phyloP scores from a whole-genome alignment of 345 rosid genomes.

The Cardamine occulta region DNA sequence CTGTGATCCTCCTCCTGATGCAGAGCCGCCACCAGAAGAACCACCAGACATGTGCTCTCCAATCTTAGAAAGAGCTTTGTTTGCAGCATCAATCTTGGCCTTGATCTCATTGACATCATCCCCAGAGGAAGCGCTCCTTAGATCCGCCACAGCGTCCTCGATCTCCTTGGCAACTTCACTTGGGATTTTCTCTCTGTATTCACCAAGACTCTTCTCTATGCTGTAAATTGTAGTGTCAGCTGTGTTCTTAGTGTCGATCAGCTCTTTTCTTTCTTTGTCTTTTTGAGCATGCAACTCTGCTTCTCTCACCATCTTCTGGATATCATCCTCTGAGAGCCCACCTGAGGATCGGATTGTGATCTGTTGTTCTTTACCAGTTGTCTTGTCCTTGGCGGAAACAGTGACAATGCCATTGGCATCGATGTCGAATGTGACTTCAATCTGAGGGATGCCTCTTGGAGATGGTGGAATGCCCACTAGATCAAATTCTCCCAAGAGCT shows the following conservation, averaged over 20 bases:
- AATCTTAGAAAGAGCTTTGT: constrained; percentile 86
- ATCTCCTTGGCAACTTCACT: constrained; percentile 71
- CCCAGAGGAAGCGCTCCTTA: constrained; percentile 65
- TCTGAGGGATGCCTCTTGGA: constrained; percentile 84
- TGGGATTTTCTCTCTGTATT: constrained; percentile 83
- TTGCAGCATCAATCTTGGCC: constrained; percentile 75
- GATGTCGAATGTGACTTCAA: constrained; percentile 87
- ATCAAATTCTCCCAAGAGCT: constrained; percentile 77
- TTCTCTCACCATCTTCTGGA: constrained; percentile 87
- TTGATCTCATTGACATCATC: constrained; percentile 70
- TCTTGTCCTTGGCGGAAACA: constrained; percentile 88
- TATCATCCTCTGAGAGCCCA: constrained; percentile 82
- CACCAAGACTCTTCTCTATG: constrained; percentile 80
- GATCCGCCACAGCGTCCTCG: constrained; percentile 69
- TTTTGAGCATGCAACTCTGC: constrained; percentile 78
- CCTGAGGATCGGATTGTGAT: constrained; percentile 92
- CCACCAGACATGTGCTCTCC: constrained; percentile 81
- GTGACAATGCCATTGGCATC: constrained; percentile 94
- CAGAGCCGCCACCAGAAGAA: constrained; percentile 52
- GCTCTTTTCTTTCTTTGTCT: constrained; percentile 71
- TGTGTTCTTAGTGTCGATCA: constrained; percentile 71
- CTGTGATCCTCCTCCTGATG: constrained; percentile 63
- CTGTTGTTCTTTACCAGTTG: constrained; percentile 79
- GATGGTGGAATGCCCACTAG: constrained; percentile 90
- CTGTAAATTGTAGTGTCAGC: constrained; percentile 88